Percentiles rank a stretch among this genome's conserved stretches.
Evolutionary conservation across 2,329 filamentous ascomycete species (phyloP).

Genomic region (Dothideomycetes sp.): DNA sequence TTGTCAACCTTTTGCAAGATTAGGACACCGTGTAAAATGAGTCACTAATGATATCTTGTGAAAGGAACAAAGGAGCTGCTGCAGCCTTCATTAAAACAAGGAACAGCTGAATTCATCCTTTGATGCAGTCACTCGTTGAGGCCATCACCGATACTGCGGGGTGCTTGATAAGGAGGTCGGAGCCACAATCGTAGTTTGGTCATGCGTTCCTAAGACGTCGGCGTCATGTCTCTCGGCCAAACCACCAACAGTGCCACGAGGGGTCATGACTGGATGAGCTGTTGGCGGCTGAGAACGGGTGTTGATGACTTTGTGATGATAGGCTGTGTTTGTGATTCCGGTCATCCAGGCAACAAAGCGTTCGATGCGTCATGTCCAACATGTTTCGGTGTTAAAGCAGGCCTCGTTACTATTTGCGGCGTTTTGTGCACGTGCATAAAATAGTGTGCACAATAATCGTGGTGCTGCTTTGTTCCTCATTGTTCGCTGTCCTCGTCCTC

Average conservation of each 20-base stretch:
- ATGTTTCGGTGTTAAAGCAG: constrained; percentile 9
- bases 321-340: too few species aligned
- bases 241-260: constrained; percentile 8
- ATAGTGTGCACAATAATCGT: neutral
- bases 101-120: neutral
- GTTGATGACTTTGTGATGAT: constrained; percentile 1
- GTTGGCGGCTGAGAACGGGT: constrained; percentile 8
- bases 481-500: constrained; percentile 4
- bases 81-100: neutral
- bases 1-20: too few species aligned
- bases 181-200: constrained; percentile 11
- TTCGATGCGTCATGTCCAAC: neutral
- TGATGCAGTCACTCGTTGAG: constrained; percentile 4
- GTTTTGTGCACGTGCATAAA: constrained; percentile 9
- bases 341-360: constrained; percentile 12
- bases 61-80: neutral
- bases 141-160: constrained; percentile 4
- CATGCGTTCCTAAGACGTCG: constrained; percentile 5
- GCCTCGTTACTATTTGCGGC: constrained; percentile 3
- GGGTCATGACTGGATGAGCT: constrained; percentile 5
- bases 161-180: constrained; percentile 8
- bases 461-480: neutral
- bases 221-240: constrained; percentile 4
- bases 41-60: constrained; percentile 4
- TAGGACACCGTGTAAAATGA: neutral